A percentile compares a stretch with the other conserved stretches of the same genome.
Evolutionary conservation across 352 stramenopile genomes (phyloP).

Genomic region (Phytopythium montanum): DNA sequence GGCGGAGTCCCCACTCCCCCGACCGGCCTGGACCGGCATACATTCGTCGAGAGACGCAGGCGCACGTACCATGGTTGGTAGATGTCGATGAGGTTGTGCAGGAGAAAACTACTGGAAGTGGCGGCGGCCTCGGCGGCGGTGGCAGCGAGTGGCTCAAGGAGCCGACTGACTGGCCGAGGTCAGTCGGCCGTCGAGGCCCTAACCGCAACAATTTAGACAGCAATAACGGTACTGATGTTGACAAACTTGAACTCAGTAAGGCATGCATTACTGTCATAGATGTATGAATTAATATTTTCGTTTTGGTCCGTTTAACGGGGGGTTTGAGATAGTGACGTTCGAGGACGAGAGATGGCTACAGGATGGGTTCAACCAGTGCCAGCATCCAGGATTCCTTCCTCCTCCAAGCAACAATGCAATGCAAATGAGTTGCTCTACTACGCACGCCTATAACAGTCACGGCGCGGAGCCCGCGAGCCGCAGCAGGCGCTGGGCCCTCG

Average conservation of each 20-base stretch:
- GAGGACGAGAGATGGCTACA: conserved; percentile 14
- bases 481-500: conserved; percentile 8
- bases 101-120: conserved; percentile 52
- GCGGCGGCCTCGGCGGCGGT: conserved; percentile 4
- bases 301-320: background rate
- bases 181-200: background rate
- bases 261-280: background rate
- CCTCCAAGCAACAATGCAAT: no score
- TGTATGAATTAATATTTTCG: background rate
- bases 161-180: conserved; percentile 4
- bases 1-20: background rate
- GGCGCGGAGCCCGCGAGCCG: background rate
- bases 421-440: no score
- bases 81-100: conserved; percentile 86
- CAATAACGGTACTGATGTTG: background rate
- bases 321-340: background rate
- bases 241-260: background rate
- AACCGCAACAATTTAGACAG: background rate
- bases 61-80: conserved; percentile 69
- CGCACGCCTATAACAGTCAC: background rate
- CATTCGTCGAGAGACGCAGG: background rate
- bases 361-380: background rate
- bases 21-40: background rate
- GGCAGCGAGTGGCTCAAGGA: conserved; percentile 7
- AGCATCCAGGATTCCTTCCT: no score